phyloP scores from a whole-genome alignment of 805 yeast genomes.

The Starmerella scarabaei region DNA sequence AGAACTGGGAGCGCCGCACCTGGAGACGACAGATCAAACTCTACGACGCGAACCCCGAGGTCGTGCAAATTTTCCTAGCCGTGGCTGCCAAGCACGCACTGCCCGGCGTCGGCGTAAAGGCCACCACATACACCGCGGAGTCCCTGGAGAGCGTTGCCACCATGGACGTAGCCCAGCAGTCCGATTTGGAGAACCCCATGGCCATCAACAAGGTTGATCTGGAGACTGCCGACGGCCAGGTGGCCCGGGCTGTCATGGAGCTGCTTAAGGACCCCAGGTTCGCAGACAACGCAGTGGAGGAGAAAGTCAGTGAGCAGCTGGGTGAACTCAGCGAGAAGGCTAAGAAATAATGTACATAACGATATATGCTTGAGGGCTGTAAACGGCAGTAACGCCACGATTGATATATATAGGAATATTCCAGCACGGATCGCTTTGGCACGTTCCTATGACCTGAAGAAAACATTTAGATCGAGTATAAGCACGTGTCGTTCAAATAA shows the following conservation, averaged over 20 bases:
- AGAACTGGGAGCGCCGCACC: constrained; percentile 83
- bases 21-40: constrained; percentile 60
- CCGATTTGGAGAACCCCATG: constrained; percentile 19
- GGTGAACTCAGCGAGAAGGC: too few species aligned
- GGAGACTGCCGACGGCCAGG: constrained; percentile 32
- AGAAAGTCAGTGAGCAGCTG: constrained; percentile 9
- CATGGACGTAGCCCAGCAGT: constrained; percentile 19
- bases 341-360: neutral
- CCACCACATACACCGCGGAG: constrained; percentile 47
- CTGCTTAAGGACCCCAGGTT: constrained; percentile 47
- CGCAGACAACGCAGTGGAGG: constrained; percentile 5
- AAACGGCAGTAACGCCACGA: neutral
- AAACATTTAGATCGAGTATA: too few species aligned
- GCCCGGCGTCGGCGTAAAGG: constrained; percentile 74
- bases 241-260: constrained; percentile 56
- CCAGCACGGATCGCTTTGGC: too few species aligned
- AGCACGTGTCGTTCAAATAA: too few species aligned
- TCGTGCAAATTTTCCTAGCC: constrained; percentile 68
- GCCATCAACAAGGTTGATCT: constrained; percentile 23
- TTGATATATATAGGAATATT: too few species aligned
- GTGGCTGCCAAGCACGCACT: constrained; percentile 63
- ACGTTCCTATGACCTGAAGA: too few species aligned
- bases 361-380: too few species aligned
- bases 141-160: constrained; percentile 31
- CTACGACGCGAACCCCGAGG: constrained; percentile 77